phyloP scores from a whole-genome alignment of 2,329 filamentous ascomycete genomes.

The Monosporascus sp. region DNA sequence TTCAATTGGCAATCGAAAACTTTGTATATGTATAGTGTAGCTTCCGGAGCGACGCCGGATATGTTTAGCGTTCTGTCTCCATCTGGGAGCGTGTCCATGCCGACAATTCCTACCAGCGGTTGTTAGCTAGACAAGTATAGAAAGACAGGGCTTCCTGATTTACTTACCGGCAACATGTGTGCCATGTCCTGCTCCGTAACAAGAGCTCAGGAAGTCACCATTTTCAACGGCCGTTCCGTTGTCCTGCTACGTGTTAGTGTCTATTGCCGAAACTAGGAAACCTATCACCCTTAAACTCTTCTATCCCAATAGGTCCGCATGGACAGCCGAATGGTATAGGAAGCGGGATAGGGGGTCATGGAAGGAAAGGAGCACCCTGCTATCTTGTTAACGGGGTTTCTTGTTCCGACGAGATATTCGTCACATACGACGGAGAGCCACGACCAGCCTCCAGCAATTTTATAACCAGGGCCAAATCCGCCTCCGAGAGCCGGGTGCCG shows the following conservation, averaged over 20 bases:
- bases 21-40: conserved; percentile 7
- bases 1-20: conserved; percentile 8
- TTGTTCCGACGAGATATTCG: too few relatives aligned
- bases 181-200: conserved; percentile 10
- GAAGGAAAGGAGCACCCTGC: too few relatives aligned
- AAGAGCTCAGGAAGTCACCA: conserved; percentile 6
- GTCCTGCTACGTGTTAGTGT: background rate
- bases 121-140: background rate
- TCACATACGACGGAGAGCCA: background rate
- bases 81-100: conserved; percentile 7
- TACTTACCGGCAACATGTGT: conserved; percentile 11
- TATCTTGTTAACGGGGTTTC: too few relatives aligned
- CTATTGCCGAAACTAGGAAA: too few relatives aligned
- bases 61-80: conserved; percentile 7
- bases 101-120: conserved; percentile 5
- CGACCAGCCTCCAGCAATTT: conserved; percentile 10
- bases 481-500: conserved; percentile 9
- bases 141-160: too few relatives aligned
- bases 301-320: too few relatives aligned
- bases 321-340: too few relatives aligned
- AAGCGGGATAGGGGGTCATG: too few relatives aligned
- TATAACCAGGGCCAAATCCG: conserved; percentile 10
- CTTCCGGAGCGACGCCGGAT: conserved; percentile 11
- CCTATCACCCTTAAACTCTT: too few relatives aligned
- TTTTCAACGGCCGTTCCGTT: conserved; percentile 7